These are phyloP conservation scores for Chaetomium sp. DNA, from an alignment of 2,329 filamentous ascomycete genomes.

Conservation along the genomic window DNA sequence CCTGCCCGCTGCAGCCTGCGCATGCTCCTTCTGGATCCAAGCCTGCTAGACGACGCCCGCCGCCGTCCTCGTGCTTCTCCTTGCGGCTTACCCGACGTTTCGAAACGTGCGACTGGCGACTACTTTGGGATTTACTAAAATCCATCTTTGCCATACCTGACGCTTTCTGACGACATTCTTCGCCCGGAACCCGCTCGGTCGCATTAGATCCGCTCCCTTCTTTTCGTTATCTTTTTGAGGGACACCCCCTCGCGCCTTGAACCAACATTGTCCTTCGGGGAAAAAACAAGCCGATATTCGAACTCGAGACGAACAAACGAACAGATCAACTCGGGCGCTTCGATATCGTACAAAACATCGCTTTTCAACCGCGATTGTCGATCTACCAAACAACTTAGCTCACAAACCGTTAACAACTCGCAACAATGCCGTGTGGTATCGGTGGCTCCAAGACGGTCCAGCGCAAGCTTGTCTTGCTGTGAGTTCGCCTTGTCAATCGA, in stretches of 20 bases:
- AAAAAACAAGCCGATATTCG: not conserved
- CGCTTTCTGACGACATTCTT: too few relatives aligned
- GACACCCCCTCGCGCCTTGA: too few relatives aligned
- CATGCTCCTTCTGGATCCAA: not conserved
- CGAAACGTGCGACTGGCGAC: too few relatives aligned
- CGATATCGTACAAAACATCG: not conserved
- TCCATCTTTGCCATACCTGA: too few relatives aligned
- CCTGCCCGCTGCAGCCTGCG: not conserved
- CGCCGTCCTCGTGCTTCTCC: too few relatives aligned
- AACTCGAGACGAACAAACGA: not conserved
- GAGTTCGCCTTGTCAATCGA: constrained; percentile 33
- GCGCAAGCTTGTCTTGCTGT: constrained; percentile 95
- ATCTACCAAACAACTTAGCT: not conserved
- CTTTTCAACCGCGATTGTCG: not conserved
- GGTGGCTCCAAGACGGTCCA: constrained; percentile 78
- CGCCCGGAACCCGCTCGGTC: too few relatives aligned
- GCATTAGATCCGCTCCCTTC: too few relatives aligned
- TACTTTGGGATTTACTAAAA: too few relatives aligned
- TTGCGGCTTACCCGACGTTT: too few relatives aligned
- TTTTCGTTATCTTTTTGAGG: too few relatives aligned
- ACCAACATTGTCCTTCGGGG: too few relatives aligned
- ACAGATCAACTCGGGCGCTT: not conserved
- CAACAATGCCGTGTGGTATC: constrained; percentile 46
- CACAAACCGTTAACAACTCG: not conserved
- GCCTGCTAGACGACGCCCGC: not conserved